Evolutionary conservation across 2,329 filamentous ascomycete genomes (phyloP).

Genomic region (Nothophaeocryptopus gaeumannii): DNA sequence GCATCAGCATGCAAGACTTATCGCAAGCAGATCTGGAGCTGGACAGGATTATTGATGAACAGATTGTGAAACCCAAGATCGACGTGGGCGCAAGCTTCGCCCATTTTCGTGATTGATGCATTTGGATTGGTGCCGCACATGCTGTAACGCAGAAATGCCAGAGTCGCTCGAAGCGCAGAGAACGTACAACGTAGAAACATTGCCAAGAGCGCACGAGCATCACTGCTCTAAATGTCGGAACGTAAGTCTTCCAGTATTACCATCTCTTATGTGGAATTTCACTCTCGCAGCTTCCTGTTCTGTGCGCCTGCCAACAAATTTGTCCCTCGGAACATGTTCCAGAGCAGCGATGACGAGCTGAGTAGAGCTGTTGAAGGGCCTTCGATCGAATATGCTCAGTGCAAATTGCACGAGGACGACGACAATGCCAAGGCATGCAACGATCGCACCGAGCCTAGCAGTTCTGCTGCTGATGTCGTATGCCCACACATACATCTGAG

Average conservation of each 20-base stretch:
- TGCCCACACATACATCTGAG: constrained; percentile 5
- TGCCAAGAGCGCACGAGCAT: no score
- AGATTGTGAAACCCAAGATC: no score
- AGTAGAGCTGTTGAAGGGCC: constrained; percentile 12
- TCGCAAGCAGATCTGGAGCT: no score
- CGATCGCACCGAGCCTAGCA: neutral
- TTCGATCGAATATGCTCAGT: constrained; percentile 18
- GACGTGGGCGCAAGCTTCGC: no score
- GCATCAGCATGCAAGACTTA: no score
- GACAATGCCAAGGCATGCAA: constrained; percentile 9
- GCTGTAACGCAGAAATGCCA: no score
- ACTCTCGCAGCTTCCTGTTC: constrained; percentile 19
- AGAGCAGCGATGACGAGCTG: constrained; percentile 26
- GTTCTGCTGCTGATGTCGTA: constrained; percentile 6
- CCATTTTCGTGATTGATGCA: no score
- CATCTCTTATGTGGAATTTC: constrained; percentile 18
- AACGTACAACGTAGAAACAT: no score
- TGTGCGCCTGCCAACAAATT: constrained; percentile 18
- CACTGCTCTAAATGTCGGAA: constrained; percentile 5
- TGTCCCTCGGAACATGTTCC: constrained; percentile 21
- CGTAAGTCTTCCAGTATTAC: constrained; percentile 15
- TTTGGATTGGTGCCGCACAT: no score
- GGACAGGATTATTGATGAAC: no score
- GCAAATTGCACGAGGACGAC: constrained; percentile 21
- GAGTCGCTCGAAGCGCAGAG: no score